Base-by-base conservation (phyloP, 345 rosid species). In the Draba incana region DNA sequence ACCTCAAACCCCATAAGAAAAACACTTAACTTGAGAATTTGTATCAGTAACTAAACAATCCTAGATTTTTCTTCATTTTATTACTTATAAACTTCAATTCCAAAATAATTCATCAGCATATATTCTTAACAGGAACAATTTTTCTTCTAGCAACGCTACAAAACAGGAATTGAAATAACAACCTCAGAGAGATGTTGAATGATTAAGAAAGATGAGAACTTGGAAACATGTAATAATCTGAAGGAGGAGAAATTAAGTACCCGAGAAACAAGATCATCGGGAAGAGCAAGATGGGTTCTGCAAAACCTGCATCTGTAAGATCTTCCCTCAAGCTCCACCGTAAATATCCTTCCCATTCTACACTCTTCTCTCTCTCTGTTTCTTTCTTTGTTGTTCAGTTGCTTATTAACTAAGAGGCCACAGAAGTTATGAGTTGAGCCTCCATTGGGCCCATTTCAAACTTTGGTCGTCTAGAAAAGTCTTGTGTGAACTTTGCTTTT, bases 321-420 rank as follows among this genome's bases (percentile, higher is more conserved):
- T 81, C 95, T 82, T 62, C 98, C 98, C 23, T 89, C 95, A n/a
- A 88, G 81, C 79, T 92, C 96, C 79, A 92, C 95, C 84, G 80
- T 82, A 67, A 82, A 92, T 62, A 88, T 59, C 81, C 92, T 92
- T 69, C 92, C 97, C 98, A 92, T 92, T 39, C 39, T 6, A 6
- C 50, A 30, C 55, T 10, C 60, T 53, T 39, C 72, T 58, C 27
- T 35, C 35, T 60, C 35, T 41, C 57, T 45, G 6, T 43, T 30
- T 70, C 60, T 20, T 23, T 66, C 5, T 28, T 28, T 28, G 33
- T 11, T 45, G 38, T 11, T 20, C 28, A 3, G 7, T 35, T 56
- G 24, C 39, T 54, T 27, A 55, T n/a, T 24, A 57, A 68, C 16
- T 38, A 23, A 39, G 37, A 57, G 59, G 76, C 70, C 65, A 16